Evolutionary conservation across 2,329 filamentous ascomycete species (phyloP).

Genomic region (Cryphonectria nitschkei): DNA sequence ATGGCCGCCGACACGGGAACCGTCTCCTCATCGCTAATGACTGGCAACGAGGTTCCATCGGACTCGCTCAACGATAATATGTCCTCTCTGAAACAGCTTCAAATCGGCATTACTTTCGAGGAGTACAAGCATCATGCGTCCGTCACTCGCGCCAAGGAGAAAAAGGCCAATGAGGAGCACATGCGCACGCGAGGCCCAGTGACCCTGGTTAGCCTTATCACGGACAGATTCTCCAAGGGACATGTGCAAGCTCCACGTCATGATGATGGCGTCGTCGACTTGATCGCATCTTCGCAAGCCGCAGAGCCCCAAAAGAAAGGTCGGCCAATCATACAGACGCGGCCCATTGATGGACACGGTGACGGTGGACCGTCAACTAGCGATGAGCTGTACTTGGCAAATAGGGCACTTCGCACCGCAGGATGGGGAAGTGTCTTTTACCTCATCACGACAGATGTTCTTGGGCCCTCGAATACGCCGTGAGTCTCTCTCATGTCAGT

Average conservation of each 20-base stretch:
- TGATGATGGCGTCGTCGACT: not conserved
- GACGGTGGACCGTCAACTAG: not conserved
- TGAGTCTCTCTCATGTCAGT: not conserved
- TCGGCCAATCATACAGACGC: not conserved
- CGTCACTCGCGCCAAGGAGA: conserved; percentile 20
- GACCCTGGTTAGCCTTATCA: not conserved
- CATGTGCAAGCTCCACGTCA: not conserved
- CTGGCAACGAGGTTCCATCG: not conserved
- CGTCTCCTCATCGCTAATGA: not conserved
- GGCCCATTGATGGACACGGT: too few relatives aligned
- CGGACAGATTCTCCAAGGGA: not conserved
- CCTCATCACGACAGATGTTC: conserved; percentile 9
- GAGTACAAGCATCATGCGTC: conserved; percentile 16
- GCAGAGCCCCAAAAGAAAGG: not conserved
- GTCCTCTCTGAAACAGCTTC: not conserved
- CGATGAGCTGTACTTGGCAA: conserved; percentile 6
- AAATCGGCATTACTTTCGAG: conserved; percentile 2
- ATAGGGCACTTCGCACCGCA: conserved; percentile 6
- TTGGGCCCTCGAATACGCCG: conserved; percentile 1
- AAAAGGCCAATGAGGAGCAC: conserved; percentile 7
- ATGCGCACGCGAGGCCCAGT: not conserved
- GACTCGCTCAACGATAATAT: not conserved
- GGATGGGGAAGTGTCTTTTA: conserved; percentile 13
- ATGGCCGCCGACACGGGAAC: not conserved
- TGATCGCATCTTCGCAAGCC: too few relatives aligned